Percentiles rank a stretch among this genome's conserved stretches.
Conservation (phyloP, 306 rosid genomes). For the Inga laurina region DNA sequence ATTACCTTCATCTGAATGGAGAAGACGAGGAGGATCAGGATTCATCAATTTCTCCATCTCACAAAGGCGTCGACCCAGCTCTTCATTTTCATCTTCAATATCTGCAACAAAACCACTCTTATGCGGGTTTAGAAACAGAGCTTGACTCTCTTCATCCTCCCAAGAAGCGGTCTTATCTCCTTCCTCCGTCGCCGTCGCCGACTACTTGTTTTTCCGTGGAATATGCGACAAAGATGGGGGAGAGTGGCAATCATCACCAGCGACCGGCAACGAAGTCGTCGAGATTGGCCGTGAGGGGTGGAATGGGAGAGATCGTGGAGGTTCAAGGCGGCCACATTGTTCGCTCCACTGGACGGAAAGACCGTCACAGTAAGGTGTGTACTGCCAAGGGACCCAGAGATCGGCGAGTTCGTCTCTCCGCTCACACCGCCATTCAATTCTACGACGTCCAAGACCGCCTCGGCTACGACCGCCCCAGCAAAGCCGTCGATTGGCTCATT, state of each 20-base stretch:
- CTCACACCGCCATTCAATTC: slow-evolving; percentile 88
- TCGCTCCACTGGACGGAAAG: slow-evolving; percentile 77
- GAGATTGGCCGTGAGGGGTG: slow-evolving; percentile 39
- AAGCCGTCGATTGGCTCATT: slow-evolving; percentile 96
- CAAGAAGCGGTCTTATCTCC: slow-evolving; percentile 32
- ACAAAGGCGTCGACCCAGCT: slow-evolving; percentile 6
- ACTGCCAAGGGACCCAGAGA: slow-evolving; percentile 91
- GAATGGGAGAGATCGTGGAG: slow-evolving; percentile 75
- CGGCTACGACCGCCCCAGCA: slow-evolving; percentile 93
- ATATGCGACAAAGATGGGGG: slow-evolving; percentile 63
- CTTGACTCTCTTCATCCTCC: slow-evolving; percentile 3
- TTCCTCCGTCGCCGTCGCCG: slow-evolving; percentile 19
- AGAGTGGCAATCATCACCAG: slow-evolving; percentile 18
- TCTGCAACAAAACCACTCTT: slow-evolving; percentile 3
- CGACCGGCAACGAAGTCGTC: slow-evolving; percentile 35
- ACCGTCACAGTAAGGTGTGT: slow-evolving; percentile 93
- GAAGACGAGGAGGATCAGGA: slow-evolving; percentile 32
- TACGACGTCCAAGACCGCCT: slow-evolving; percentile 91
- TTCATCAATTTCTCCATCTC: neutral
- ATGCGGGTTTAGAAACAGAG: neutral
- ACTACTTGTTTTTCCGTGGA: slow-evolving; percentile 39
- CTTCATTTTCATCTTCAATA: slow-evolving; percentile 26
- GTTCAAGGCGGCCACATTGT: slow-evolving; percentile 91
- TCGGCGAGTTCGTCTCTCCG: slow-evolving; percentile 87
- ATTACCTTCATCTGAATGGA: slow-evolving; percentile 23